Base-by-base conservation (phyloP, 345 rosid species). In the Camelina hispida region DNA sequence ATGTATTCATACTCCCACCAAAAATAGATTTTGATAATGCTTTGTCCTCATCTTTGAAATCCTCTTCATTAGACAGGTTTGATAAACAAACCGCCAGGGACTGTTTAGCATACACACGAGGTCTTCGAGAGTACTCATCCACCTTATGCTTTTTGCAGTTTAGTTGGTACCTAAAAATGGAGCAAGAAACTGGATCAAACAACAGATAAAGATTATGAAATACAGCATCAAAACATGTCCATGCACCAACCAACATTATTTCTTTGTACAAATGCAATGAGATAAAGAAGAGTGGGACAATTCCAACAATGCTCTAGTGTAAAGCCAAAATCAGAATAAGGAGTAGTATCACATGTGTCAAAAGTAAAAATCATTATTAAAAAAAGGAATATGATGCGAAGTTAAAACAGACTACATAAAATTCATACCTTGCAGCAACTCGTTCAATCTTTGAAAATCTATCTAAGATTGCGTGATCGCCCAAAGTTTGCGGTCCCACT, bases 361-460 rank as follows among this genome's bases (percentile, higher is more conserved):
- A 75, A 75, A 42, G 68, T 46, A 62, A 69, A 43, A 17, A 37
- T 55, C 12, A 68, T 52, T 28, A 28, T 4, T 28, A 28, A 20
- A 61, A 37, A 62, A 28, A 28, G 17, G 42, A 52, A 42, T 51
- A 46, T 43, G 64, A 65, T 22, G 38, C 16, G 42, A 59, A 32
- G 23, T 50, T 6, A 57, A 50, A 65, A 65, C 51, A 71, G 28
- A 72, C 28, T 71, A 57, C 38, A 50, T 48, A 53, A 35, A 20
- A 51, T 25, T 23, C 72, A 71, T 89, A 92, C 99, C 96, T 95
- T 79, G 54, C 73, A 23, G 87, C 75, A 76, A 93, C 84, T 75
- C 53, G 82, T 68, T 90, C 91, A 77, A 95, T 87, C 89, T 90
- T 95, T 71, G 90, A 79, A 68, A 95, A 93, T 82, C 88, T 88